Evolutionary conservation across 768 basidiomycete genomes (phyloP), one percentile per base, ranked within the genome.

Genomic region (Rubroboletus pulcherrimus): DNA sequence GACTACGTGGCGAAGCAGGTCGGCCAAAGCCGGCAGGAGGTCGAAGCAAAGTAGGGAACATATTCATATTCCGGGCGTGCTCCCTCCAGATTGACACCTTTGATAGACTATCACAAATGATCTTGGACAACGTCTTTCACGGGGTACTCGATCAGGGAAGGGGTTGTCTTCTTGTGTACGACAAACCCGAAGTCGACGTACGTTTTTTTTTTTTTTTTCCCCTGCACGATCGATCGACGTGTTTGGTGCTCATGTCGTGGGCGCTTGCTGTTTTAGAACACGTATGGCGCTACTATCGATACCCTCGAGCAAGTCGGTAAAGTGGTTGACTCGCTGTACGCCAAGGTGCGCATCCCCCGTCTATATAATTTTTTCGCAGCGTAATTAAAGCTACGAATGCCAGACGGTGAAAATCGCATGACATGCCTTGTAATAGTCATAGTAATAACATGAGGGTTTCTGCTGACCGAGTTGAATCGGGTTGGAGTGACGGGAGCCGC

Each of bases 81-180:
- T 44, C 9, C 11, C 11, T 49, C 54, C 30, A 7, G 19, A 24
- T 29, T 64, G 44, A 68, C 42, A 1, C 43, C 24, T 30, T 53
- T 19, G 33, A 6, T 62, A 96, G 95, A 69, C 75, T 98, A 29
- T 93, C 91, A 31, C 96, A 99, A 69, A 98, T 99, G 96, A 99
- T 98, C 58, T 76, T 98, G 37, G 96, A 98, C 74, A 95, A 95
- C 63, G 84, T 95, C 2, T 82, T 98, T 59, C 83, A 92, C 58
- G 96, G 96, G 6, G 94, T 99, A 1, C 79, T 99, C n/a, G 96
- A 98, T 69, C 96, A 98, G 70, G 93, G 93, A 29, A 82, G 91
- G 3, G 94, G 94, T 0, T 94, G 93, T 65, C 74, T 98, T 47
- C 75, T 97, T 49, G 85, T 98, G n/a, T 98, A 90, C 58, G 91